Base-by-base conservation (phyloP, 2,329 filamentous ascomycete species). In the Nemania bipapillata region DNA sequence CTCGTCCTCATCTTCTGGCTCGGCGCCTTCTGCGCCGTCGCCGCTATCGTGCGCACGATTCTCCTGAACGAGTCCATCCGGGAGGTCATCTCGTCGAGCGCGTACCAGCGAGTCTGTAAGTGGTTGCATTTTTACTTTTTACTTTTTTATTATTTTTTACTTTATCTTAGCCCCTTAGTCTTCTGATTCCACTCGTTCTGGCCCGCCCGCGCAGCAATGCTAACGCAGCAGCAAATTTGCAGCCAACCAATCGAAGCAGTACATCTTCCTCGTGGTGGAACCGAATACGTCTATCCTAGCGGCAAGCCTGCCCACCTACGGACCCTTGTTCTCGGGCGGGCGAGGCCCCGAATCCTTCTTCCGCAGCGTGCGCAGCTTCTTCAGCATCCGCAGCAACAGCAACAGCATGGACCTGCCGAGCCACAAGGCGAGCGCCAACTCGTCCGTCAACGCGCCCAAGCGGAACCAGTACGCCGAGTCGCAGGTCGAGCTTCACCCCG, bases 1-100 rank as follows among this genome's bases (percentile, higher is more conserved):
- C 55, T 53, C 45, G 3, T 5, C 17, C n/a, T 56, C 2, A 42
- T 56, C 12, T 42, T 56, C 22, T 56, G 53, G 53, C 32, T 56
- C 12, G 53, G 53, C 2, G n/a, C 32, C 8, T 56, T 56, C 32
- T 56, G 53, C 53, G 32, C 17, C 15, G 20, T 56, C 26, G 53
- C 53, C 8, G 32, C 53, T 3, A 42, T 17, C n/a, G 4, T 17
- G 2, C 6, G 53, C 4, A 6, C 26, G 26, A 20, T 56, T 1
- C 35, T 56, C 37, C 30, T 55, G 7, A n/a, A 55, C 6, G 4
- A 37, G 37, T 35, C 52, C 24, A 28, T 35, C 20, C 50, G n/a
- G 28, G 26, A 7, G 28, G 50, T 35, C 26, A 2, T 47, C 11
- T n/a, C n/a, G n/a, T n/a, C n/a, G n/a, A n/a, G n/a, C n/a, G n/a